These are phyloP conservation scores for Thuidium tamariscinum DNA, from an alignment of 225 moss, liverwort and hornwort species.

Conservation along the genomic window DNA sequence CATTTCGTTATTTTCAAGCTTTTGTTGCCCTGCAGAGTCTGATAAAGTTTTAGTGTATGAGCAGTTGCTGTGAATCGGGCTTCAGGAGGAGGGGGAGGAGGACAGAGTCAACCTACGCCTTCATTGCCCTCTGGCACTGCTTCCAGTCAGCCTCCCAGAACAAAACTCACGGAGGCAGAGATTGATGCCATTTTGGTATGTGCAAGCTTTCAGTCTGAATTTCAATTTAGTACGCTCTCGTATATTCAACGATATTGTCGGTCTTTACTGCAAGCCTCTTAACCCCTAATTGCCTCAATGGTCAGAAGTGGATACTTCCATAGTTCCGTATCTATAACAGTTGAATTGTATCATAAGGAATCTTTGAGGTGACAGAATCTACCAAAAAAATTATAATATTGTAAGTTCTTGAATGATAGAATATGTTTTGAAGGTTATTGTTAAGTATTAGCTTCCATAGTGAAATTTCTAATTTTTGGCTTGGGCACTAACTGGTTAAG, in stretches of 20 bases:
- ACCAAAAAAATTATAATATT: neutral
- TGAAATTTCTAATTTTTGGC: neutral
- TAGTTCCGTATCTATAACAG: no score
- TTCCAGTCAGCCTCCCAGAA: constrained; percentile 31
- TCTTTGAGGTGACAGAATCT: neutral
- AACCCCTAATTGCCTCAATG: neutral
- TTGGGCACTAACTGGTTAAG: neutral
- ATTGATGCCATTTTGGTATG: constrained; percentile 37
- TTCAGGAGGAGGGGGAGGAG: constrained; percentile 12
- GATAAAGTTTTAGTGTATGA: neutral
- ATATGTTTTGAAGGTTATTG: neutral
- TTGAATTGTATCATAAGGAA: neutral
- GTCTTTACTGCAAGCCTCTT: neutral
- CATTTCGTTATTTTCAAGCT: neutral
- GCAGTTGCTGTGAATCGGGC: constrained; percentile 5
- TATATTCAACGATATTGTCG: neutral
- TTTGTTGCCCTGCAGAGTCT: neutral
- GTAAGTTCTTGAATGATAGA: neutral
- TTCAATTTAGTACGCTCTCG: neutral
- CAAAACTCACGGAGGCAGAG: constrained; percentile 20
- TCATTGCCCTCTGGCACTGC: constrained; percentile 35
- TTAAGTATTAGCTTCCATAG: neutral
- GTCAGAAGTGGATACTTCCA: neutral
- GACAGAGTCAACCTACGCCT: constrained; percentile 11
- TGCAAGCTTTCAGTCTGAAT: neutral